Base-by-base conservation (phyloP, 176 grass and related monocot genomes). In the Avena sativa region DNA sequence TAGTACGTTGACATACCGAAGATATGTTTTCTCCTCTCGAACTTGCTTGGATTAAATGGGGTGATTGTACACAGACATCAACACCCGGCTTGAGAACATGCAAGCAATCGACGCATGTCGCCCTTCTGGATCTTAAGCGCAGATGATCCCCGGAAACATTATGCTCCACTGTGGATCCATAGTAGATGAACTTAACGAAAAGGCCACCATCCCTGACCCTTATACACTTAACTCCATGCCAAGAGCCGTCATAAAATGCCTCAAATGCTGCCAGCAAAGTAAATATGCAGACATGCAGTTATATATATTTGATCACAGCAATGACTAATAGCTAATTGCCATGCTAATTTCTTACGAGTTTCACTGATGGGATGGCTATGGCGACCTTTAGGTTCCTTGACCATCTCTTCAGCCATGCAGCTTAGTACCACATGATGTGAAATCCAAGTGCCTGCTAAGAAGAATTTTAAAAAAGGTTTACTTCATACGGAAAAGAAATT, bases 211-310 rank as follows among this genome's bases (percentile, higher is more conserved):
- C 76, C 85, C 88, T 87, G 92, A 98, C 91, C 78, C 73, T 87
- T 80, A 98, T 82, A 76, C 81, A 81, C 87, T 89, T 80, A 57
- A 87, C 84, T 70, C 83, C 93, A 86, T 95, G 96, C 96, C 96
- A 95, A 14, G 91, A 93, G 11, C 96, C 96, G 32, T 86, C 48
- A 75, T 92, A 79, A 82, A 95, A 89, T 60, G 84, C 90, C 75
- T 98, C 93, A 60, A 98, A 98, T 34, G 93, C 96, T 98, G 86
- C 67, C 89, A 84, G 12, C 6, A 67, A 83, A 85, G 1, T 4
- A 86, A 19, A 58, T 4, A n/a, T n/a, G n/a, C n/a, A n/a, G n/a
- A n/a, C n/a, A n/a, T n/a, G n/a, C n/a, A n/a, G n/a, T n/a, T n/a
- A n/a, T n/a, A n/a, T n/a, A n/a, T n/a, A n/a, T n/a, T n/a, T n/a